phyloP scores from a whole-genome alignment of 139 green algal species.

The Ulvella scutata region DNA sequence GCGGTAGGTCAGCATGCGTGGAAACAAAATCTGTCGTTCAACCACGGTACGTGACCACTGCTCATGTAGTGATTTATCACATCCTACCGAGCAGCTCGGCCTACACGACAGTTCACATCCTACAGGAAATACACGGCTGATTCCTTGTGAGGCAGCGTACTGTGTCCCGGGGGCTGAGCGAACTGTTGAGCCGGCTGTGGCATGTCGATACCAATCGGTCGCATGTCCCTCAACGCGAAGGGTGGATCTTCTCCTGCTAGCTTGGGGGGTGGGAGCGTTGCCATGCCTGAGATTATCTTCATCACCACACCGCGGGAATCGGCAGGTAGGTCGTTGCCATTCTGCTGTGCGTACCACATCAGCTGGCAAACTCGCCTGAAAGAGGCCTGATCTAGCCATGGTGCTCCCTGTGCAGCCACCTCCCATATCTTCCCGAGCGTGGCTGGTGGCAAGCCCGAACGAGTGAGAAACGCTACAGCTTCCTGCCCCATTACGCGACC shows the following conservation, averaged over 20 bases:
- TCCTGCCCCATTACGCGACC: background rate
- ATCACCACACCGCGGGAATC: background rate
- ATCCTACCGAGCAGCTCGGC: no score
- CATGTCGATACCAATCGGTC: background rate
- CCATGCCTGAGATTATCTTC: conserved; percentile 3
- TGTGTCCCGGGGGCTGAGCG: no score
- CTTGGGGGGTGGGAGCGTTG: background rate
- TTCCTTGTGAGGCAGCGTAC: no score
- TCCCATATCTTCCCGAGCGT: background rate
- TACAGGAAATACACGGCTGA: no score
- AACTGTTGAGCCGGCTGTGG: background rate
- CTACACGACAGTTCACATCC: no score
- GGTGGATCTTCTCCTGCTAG: background rate
- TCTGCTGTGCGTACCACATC: conserved; percentile 3
- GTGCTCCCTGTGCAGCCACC: background rate
- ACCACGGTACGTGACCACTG: no score
- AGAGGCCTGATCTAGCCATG: background rate
- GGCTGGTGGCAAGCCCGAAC: background rate
- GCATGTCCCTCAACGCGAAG: background rate
- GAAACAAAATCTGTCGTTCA: no score
- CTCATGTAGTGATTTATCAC: no score
- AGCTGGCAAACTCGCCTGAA: conserved; percentile 1
- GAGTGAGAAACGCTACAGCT: background rate
- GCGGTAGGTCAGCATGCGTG: no score
- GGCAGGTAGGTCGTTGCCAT: background rate